phyloP scores from a whole-genome alignment of 176 grass and related monocot genomes.

The barley (Hordeum vulgare) region DNA sequence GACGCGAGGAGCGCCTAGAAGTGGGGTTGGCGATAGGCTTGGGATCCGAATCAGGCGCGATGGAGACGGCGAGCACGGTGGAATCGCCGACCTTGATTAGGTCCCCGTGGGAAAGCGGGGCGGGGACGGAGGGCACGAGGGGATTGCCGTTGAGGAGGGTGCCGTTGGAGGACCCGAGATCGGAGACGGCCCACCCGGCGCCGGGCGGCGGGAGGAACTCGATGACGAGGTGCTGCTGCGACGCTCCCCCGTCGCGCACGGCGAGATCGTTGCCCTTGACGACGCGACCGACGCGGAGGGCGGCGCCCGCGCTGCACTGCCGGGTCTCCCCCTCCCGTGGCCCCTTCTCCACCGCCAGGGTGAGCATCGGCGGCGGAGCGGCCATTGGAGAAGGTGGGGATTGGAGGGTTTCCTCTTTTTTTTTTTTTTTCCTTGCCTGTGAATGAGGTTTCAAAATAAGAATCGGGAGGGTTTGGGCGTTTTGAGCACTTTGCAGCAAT shows the following conservation, averaged over 20 bases:
- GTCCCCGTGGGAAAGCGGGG: constrained; percentile 59
- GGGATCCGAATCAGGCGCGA: constrained; percentile 13
- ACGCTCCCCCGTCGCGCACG: constrained; percentile 64
- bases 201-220: constrained; percentile 37
- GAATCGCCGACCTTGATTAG: constrained; percentile 68
- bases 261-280: constrained; percentile 59
- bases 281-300: constrained; percentile 53
- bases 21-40: not conserved
- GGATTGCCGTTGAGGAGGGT: constrained; percentile 55
- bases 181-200: constrained; percentile 52
- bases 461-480: too few relatives aligned
- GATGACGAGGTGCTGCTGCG: constrained; percentile 63
- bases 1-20: constrained; percentile 17
- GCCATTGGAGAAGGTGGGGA: constrained; percentile 25
- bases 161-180: constrained; percentile 71
- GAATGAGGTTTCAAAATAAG: not conserved
- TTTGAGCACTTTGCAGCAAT: not conserved
- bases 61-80: constrained; percentile 39
- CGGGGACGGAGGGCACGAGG: constrained; percentile 36
- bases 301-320: constrained; percentile 29
- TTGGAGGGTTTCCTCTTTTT: not conserved
- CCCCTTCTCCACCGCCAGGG: constrained; percentile 60
- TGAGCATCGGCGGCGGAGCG: constrained; percentile 38
- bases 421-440: not conserved
- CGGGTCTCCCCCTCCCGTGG: constrained; percentile 38